phyloP scores from a whole-genome alignment of 2,329 filamentous ascomycete species.

The Aspergillus pseudoglaucus region DNA sequence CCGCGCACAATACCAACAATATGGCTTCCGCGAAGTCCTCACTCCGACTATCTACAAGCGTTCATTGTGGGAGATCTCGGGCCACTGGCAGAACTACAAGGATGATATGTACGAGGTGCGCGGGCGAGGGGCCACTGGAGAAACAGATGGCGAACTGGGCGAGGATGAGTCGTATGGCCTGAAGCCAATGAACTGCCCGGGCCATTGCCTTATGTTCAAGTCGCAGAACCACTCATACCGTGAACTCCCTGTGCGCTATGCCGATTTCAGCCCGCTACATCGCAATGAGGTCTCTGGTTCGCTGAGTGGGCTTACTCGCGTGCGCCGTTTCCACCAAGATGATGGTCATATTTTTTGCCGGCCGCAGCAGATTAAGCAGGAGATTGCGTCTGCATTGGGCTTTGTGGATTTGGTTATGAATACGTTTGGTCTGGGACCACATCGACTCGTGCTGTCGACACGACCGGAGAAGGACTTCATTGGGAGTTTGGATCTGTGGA shows the following conservation, averaged over 20 bases:
- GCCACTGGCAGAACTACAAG: conserved; percentile 83
- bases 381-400: conserved; percentile 66
- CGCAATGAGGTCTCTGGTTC: conserved; percentile 80
- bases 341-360: conserved; percentile 88
- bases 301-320: conserved; percentile 72
- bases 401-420: conserved; percentile 69
- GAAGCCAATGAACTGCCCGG: conserved; percentile 91
- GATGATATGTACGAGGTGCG: conserved; percentile 85
- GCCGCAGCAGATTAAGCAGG: conserved; percentile 64
- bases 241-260: conserved; percentile 75
- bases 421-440: conserved; percentile 64
- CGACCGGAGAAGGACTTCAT: conserved; percentile 71
- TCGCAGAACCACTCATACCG: conserved; percentile 67
- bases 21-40: conserved; percentile 82
- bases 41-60: conserved; percentile 89
- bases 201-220: conserved; percentile 78
- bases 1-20: conserved; percentile 73
- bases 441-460: conserved; percentile 71
- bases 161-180: conserved; percentile 71
- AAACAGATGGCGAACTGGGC: conserved; percentile 40
- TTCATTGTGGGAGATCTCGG: conserved; percentile 76
- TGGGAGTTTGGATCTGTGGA: conserved; percentile 64
- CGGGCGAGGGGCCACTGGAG: conserved; percentile 43
- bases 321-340: conserved; percentile 83
- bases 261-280: conserved; percentile 82